These are phyloP conservation scores for Fomes fomentarius DNA, from an alignment of 1,284 basidiomycete genomes.

Conservation along the genomic window DNA sequence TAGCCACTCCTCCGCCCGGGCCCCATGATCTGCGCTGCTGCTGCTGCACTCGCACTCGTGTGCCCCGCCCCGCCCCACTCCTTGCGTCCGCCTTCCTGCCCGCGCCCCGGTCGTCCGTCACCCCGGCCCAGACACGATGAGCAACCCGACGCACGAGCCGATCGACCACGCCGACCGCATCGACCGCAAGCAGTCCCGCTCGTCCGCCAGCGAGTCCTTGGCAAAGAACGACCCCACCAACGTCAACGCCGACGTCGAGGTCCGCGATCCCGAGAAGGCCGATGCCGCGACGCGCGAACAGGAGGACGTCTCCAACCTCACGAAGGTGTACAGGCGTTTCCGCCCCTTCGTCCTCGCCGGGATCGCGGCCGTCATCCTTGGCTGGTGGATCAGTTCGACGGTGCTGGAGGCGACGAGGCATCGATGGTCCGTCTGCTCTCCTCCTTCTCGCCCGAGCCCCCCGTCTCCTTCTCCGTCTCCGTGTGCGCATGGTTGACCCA, in stretches of 20 bases:
- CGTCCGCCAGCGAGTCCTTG: constrained; percentile 22
- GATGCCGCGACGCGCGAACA: constrained; percentile 21
- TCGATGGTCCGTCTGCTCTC: constrained; percentile 57
- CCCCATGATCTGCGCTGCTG: neutral
- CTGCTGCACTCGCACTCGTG: constrained; percentile 2
- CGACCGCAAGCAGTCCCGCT: constrained; percentile 24
- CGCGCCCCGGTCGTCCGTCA: neutral
- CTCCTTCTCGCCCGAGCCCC: constrained; percentile 5
- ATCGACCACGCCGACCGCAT: constrained; percentile 3
- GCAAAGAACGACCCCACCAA: constrained; percentile 35
- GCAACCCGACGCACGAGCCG: constrained; percentile 4
- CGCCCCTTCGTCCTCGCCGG: constrained; percentile 50
- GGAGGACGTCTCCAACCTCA: constrained; percentile 28
- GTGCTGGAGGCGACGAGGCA: constrained; percentile 68
- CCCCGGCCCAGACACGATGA: neutral
- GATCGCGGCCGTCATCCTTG: constrained; percentile 65
- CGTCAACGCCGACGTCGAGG: constrained; percentile 33
- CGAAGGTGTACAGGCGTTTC: constrained; percentile 30
- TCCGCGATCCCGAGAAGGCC: constrained; percentile 30
- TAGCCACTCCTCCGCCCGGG: neutral
- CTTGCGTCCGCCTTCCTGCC: constrained; percentile 1
- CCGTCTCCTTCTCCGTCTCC: too few relatives aligned
- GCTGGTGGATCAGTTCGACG: constrained; percentile 82
- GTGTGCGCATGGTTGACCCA: too few relatives aligned
- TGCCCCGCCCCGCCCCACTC: constrained; percentile 11